Percentiles rank a stretch among this genome's conserved stretches.
Conservation (phyloP, 768 basidiomycete genomes). For the Rhodotorula diobovata region DNA sequence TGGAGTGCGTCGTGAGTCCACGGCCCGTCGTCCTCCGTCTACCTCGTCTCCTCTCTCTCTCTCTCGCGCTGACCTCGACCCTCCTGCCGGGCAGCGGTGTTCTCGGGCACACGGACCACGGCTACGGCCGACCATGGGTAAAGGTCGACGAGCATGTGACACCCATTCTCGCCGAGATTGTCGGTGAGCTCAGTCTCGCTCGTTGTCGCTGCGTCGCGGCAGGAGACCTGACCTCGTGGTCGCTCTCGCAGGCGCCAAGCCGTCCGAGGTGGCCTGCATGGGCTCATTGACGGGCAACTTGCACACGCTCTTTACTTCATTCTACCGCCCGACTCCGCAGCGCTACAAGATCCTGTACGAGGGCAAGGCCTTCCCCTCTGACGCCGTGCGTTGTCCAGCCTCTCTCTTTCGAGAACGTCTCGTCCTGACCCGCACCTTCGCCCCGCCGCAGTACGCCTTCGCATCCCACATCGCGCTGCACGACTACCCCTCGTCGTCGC, state of each 20-base stretch:
- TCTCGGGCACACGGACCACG: slow-evolving; percentile 79
- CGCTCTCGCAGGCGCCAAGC: slow-evolving; percentile 66
- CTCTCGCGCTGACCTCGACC: background rate
- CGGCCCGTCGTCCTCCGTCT: no score
- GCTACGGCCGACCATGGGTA: slow-evolving; percentile 77
- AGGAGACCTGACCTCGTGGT: no score
- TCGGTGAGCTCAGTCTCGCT: slow-evolving; percentile 57
- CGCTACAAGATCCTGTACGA: slow-evolving; percentile 95
- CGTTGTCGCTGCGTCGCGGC: slow-evolving; percentile 38
- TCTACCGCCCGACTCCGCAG: slow-evolving; percentile 79
- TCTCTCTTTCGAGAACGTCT: background rate
- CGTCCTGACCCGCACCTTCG: background rate
- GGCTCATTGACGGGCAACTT: slow-evolving; percentile 90
- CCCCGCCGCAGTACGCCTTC: slow-evolving; percentile 74
- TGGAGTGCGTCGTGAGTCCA: slow-evolving; percentile 62
- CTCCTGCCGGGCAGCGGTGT: slow-evolving; percentile 11
- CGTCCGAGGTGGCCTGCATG: slow-evolving; percentile 91
- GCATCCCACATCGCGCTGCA: slow-evolving; percentile 81
- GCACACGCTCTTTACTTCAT: slow-evolving; percentile 59
- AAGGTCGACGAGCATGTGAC: slow-evolving; percentile 67
- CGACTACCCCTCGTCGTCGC: slow-evolving; percentile 67
- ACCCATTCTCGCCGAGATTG: slow-evolving; percentile 69
- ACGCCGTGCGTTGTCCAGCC: slow-evolving; percentile 61
- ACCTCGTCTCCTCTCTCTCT: background rate
- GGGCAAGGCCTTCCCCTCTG: slow-evolving; percentile 88